phyloP scores from a whole-genome alignment of 805 yeast species.

The Candida incommunis region DNA sequence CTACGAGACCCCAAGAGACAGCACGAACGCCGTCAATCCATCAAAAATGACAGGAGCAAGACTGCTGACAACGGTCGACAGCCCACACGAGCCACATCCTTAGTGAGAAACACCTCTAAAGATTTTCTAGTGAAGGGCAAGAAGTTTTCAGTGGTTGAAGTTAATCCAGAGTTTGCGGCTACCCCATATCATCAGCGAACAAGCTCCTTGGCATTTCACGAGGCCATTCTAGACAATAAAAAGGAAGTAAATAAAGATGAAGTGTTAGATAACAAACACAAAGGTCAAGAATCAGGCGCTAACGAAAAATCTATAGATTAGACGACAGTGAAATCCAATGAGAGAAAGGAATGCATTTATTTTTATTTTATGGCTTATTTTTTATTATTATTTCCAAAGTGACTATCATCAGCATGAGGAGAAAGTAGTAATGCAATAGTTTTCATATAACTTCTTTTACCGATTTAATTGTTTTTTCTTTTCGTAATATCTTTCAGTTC shows the following conservation, averaged over 20 bases:
- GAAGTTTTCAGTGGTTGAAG: constrained; percentile 18
- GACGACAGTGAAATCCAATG: background rate
- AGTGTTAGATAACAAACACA: background rate
- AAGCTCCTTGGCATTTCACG: background rate
- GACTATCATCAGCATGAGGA: too few species aligned
- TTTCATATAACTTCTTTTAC: background rate
- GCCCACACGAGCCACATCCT: background rate
- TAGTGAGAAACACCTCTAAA: constrained; percentile 13
- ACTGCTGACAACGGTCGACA: background rate
- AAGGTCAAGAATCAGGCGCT: background rate
- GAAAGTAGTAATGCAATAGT: background rate
- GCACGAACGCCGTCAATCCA: background rate
- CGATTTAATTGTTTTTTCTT: constrained; percentile 15
- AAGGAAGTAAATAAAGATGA: background rate
- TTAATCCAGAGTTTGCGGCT: constrained; percentile 18
- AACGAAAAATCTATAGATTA: constrained; percentile 1
- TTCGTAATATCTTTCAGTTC: constrained; percentile 51
- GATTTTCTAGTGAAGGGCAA: constrained; percentile 18
- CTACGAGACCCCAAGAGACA: background rate
- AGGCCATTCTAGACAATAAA: background rate
- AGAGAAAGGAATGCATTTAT: too few species aligned
- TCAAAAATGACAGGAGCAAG: background rate
- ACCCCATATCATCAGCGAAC: constrained; percentile 1
- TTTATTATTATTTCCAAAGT: too few species aligned
- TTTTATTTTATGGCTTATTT: too few species aligned